Percentiles rank a stretch among this genome's conserved stretches.
Evolutionary conservation across 1,284 basidiomycete species (phyloP).

Genomic region (Ustilago cynodontis): DNA sequence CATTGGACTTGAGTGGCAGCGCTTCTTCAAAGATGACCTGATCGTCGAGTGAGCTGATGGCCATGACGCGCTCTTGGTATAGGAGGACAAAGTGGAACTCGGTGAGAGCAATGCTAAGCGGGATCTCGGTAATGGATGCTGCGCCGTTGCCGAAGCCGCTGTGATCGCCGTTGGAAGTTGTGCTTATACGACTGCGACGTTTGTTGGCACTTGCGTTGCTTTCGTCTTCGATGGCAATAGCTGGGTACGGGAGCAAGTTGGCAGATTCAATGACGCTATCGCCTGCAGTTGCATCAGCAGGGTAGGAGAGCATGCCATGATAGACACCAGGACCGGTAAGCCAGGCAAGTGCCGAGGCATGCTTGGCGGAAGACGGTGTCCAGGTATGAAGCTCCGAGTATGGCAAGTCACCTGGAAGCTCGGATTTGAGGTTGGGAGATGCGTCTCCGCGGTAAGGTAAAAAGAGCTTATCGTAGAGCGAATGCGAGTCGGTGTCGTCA

Average conservation of each 20-base stretch:
- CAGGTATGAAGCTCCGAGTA: constrained; percentile 71
- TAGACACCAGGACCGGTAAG: constrained; percentile 64
- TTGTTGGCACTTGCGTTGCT: constrained; percentile 12
- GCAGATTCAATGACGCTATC: constrained; percentile 85
- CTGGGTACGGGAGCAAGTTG: constrained; percentile 69
- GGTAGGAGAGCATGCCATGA: constrained; percentile 50
- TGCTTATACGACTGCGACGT: constrained; percentile 31
- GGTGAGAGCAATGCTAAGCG: constrained; percentile 82
- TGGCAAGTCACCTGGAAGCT: constrained; percentile 64
- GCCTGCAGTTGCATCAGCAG: constrained; percentile 70
- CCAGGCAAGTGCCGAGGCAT: constrained; percentile 43
- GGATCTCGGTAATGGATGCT: constrained; percentile 53
- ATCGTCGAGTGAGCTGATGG: constrained; percentile 84
- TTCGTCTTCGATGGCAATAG: constrained; percentile 39
- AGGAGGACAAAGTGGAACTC: constrained; percentile 93
- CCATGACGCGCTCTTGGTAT: constrained; percentile 83
- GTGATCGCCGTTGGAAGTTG: constrained; percentile 26
- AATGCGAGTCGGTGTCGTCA: constrained; percentile 76
- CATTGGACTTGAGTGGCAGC: constrained; percentile 57
- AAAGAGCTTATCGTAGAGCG: constrained; percentile 63
- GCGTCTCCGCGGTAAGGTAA: constrained; percentile 59
- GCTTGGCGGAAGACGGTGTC: constrained; percentile 36
- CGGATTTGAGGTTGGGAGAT: constrained; percentile 64
- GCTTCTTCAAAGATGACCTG: constrained; percentile 84
- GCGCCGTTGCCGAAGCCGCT: constrained; percentile 17